Conservation (phyloP, 1,284 basidiomycete genomes). For the Cutaneotrichosporon sp. region DNA sequence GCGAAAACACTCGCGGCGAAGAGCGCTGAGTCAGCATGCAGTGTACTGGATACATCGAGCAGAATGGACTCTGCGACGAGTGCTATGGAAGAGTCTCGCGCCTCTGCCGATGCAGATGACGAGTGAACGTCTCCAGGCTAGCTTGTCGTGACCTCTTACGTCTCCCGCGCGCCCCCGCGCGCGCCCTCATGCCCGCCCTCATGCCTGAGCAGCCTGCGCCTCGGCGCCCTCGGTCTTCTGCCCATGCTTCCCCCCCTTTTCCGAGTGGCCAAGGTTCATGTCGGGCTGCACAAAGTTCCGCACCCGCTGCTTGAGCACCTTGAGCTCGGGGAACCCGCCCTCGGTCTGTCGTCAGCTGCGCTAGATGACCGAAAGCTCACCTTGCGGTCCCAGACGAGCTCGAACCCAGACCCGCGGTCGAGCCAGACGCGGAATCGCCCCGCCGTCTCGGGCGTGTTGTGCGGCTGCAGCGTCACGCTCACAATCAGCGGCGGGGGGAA, state of each 20-base stretch:
- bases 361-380: constrained; percentile 26
- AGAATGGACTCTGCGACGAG: no score
- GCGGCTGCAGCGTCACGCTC: constrained; percentile 70
- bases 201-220: background rate
- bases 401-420: constrained; percentile 50
- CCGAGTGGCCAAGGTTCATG: constrained; percentile 79
- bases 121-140: no score
- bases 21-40: no score
- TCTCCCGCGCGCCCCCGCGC: background rate
- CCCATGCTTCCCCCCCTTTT: constrained; percentile 43
- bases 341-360: constrained; percentile 61
- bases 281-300: constrained; percentile 77
- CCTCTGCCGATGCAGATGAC: no score
- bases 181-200: no score
- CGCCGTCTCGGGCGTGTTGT: constrained; percentile 75
- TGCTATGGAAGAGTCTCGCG: no score
- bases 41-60: no score
- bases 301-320: constrained; percentile 76
- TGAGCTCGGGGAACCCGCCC: constrained; percentile 79
- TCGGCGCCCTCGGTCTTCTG: background rate
- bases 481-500: constrained; percentile 73
- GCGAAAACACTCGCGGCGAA: no score
- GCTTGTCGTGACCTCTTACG: no score
- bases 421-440: constrained; percentile 89
- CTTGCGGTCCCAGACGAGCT: constrained; percentile 54